A percentile compares a stretch with the other conserved stretches of the same genome.
Conservation (phyloP, 768 basidiomycete species). For the Gyrodon lividus region DNA sequence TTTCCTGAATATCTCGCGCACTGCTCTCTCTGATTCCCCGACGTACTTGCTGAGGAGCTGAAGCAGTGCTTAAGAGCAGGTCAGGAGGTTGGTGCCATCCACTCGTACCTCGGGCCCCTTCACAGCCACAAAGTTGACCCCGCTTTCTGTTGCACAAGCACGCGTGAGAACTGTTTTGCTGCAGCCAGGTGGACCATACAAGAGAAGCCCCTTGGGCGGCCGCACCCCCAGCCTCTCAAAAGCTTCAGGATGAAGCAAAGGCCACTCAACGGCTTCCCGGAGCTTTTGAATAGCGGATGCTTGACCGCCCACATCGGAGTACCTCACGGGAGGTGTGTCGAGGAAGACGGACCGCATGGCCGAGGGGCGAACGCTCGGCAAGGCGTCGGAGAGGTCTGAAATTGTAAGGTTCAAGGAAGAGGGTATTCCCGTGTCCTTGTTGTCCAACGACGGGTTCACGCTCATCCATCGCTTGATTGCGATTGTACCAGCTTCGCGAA, state of each 20-base stretch:
- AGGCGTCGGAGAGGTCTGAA: slow-evolving; percentile 64
- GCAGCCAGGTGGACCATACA: slow-evolving; percentile 97
- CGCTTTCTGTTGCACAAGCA: slow-evolving; percentile 90
- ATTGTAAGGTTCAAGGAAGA: slow-evolving; percentile 45
- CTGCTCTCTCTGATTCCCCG: slow-evolving; percentile 93
- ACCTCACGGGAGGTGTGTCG: slow-evolving; percentile 78
- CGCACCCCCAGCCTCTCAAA: slow-evolving; percentile 85
- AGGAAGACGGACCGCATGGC: slow-evolving; percentile 93
- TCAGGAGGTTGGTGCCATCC: background rate
- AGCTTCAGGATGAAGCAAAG: slow-evolving; percentile 79
- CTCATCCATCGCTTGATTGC: slow-evolving; percentile 85
- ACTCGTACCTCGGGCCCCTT: slow-evolving; percentile 89
- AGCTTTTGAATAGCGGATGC: slow-evolving; percentile 77
- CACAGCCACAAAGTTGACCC: slow-evolving; percentile 94
- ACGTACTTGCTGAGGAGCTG: slow-evolving; percentile 96
- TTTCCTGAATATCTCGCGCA: slow-evolving; percentile 94
- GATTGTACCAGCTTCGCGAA: slow-evolving; percentile 88
- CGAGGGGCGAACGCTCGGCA: slow-evolving; percentile 84
- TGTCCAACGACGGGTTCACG: slow-evolving; percentile 6
- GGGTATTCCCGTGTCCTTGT: slow-evolving; percentile 7
- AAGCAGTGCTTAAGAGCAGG: slow-evolving; percentile 4
- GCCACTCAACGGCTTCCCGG: slow-evolving; percentile 94
- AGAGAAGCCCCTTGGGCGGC: slow-evolving; percentile 84
- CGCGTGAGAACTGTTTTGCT: slow-evolving; percentile 93
- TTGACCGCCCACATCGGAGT: slow-evolving; percentile 91